Evolutionary conservation across 768 basidiomycete species (phyloP), one percentile per base, ranked within the genome.

Genomic region (Phaffia tasmanica): DNA sequence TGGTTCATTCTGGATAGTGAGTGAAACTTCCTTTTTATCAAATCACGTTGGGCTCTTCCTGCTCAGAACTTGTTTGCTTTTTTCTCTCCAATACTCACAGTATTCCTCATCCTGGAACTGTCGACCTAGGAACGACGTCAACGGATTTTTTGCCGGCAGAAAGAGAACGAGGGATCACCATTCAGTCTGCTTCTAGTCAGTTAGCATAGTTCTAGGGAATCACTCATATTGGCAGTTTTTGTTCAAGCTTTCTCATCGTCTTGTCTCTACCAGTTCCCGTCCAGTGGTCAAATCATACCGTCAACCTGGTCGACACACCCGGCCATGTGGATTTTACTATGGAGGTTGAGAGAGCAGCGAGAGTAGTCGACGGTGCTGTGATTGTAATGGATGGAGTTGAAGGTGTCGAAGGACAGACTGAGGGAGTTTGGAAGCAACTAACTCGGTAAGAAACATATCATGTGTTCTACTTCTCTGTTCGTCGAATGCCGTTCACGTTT

Each of bases 291-390:
- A 46, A 29, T 0, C 67, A 69, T 49, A 69, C 81, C 1, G 86
- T 88, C 76, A 93, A 91, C 73, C 81, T 93, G 55, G 85, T 92
- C 56, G 90, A 93, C 72, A 92, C 89, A 3, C 89, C 89, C 19
- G 89, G 89, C 47, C 89, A 93, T 77, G 90, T 88, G 5, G 89
- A 93, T 75, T 93, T 93, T 76, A 89, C 89, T n/a, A 91, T 92
- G 89, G 89, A 93, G 73, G 90, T 93, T 30, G 90, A 92, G 76
- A 88, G 89, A 72, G 90, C 90, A 9, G 91, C 89, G 72, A 84
- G 89, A 32, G 86, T 93, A 19, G 83, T 91, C 4, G 89, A 93
- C 70, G 90, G 89, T 64, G 89, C 89, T 19, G 84, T 93, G 32
- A 87, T 93, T 35, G 76, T 93, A 42, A 83, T 93, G 54, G 89